Conservation (phyloP, 345 rosid species). For the Clarkia xantiana region DNA sequence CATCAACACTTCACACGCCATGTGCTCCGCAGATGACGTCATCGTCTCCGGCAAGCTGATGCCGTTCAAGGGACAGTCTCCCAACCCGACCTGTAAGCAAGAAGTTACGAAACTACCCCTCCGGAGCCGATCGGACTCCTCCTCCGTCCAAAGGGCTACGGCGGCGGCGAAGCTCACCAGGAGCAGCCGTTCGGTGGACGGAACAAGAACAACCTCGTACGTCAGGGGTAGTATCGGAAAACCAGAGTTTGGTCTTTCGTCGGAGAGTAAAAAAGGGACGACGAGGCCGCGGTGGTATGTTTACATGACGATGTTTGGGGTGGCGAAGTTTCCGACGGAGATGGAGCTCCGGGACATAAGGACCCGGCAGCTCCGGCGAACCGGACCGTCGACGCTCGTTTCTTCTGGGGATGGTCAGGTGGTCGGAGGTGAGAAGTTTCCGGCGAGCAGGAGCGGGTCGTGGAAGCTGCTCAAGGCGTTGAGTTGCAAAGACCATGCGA, state of each 20-base stretch:
- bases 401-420: conserved; percentile 2
- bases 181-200: conserved; percentile 48
- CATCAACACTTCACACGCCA: conserved; percentile 12
- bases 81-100: conserved; percentile 1
- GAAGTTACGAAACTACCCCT: not conserved
- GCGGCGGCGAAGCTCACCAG: conserved; percentile 20
- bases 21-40: conserved; percentile 66
- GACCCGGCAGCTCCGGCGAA: conserved; percentile 52
- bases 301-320: conserved; percentile 36
- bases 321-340: conserved; percentile 40
- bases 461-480: conserved; percentile 45
- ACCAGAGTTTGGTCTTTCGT: conserved; percentile 3
- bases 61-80: conserved; percentile 22
- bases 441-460: conserved; percentile 20
- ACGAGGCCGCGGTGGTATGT: conserved; percentile 49
- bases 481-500: conserved; percentile 46
- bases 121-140: conserved; percentile 42
- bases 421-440: conserved; percentile 1
- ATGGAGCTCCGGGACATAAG: conserved; percentile 55
- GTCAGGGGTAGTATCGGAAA: conserved; percentile 11
- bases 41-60: conserved; percentile 57
- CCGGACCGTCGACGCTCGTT: conserved; percentile 27
- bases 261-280: conserved; percentile 2
- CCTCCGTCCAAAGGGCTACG: conserved; percentile 23
- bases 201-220: conserved; percentile 14